Base-by-base conservation (phyloP, 176 grass and related monocot genomes). In the Aegilops speltoides region DNA sequence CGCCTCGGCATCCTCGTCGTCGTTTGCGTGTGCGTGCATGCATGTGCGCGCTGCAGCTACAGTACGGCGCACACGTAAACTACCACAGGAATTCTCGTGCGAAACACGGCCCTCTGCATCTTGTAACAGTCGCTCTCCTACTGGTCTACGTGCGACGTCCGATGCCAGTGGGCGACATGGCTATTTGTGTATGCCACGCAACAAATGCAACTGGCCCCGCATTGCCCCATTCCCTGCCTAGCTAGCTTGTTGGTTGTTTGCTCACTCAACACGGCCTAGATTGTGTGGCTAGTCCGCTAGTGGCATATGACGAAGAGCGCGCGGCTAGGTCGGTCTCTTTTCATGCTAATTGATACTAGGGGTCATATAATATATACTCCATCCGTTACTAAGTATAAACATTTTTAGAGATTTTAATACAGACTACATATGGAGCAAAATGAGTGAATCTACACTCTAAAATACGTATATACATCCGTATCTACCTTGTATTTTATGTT, bases 1-100 rank as follows among this genome's bases (percentile, higher is more conserved):
- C 36, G 31, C 69, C 65, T 79, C 84, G 84, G 40, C 77, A 40
- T 72, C 77, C 79, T 28, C 50, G 50, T 54, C 15, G 15, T 6
- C 41, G 59, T 62, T 60, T 6, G 60, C 65, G 66, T 3, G 56
- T 3, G 56, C 62, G 26, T 72, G 87, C 76, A 43, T 67, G 76
- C 22, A 61, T 70, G 65, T 71, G 46, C 7, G 3, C 17, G 17
- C 78, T 61, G 78, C 71, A 2, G 46, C 59, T 24, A 36, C 28
- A 29, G 20, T 25, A 73, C 8, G 81, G 23, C 64, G 33, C 76
- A 65, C 59, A 33, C 70, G 81, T 32, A 72, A 61, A 45, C 7
- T 24, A 15, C 7, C 1, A 15, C 10, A 32, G 0, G 7, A 34
- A 20, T 20, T 50, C 40, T 54, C 28, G 54, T 20, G 25, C 7